Base-by-base conservation (phyloP, 495 filamentous ascomycete genomes). In the Lasiosphaeris hirsuta region DNA sequence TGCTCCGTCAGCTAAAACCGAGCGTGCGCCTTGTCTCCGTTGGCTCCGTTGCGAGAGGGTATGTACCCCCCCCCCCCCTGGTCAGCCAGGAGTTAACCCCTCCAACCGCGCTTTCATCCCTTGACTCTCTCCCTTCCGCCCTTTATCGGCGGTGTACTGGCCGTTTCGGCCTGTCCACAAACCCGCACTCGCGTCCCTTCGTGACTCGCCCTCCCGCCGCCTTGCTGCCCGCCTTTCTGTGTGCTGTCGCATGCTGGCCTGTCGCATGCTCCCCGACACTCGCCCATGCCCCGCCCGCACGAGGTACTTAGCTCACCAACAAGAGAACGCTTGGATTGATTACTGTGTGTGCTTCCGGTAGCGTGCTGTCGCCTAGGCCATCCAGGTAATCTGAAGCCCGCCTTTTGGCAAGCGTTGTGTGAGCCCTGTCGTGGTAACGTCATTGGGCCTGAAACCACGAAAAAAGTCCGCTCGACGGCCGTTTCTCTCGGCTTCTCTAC, bases 121-220 rank as follows among this genome's bases (percentile, higher is more conserved):
- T 30, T 30, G 23, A 30, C 23, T 30, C 23, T 30, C 23, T 5
- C 23, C 23, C 23, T 30, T 30, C 23, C 23, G 23, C 23, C 2
- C 23, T 5, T n/a, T n/a, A 5, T 51, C 11, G 49, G 49, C 48
- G 48, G 49, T 15, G 35, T 8, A 18, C 35, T 36, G 33, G 14
- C 49, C 49, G 49, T 51, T 51, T 51, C 49, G 49, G 49, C 49
- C 35, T 33, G 14, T 51, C 14, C n/a, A 39, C 49, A 51, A 51
- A 15, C 17, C 49, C 49, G 49, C 23, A 9, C 49, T 51, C 36
- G 49, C 49, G 49, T 51, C 33, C 33, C 49, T 51, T 51, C 35
- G 49, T 51, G 36, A 51, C 49, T 51, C 33, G 49, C 19, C 36
- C 17, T 34, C 36, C 13, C 34, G 34, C 49, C 14, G 15, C 48